Conservation (phyloP, 2,329 filamentous ascomycete genomes). For the Fusarium agapanthi region DNA sequence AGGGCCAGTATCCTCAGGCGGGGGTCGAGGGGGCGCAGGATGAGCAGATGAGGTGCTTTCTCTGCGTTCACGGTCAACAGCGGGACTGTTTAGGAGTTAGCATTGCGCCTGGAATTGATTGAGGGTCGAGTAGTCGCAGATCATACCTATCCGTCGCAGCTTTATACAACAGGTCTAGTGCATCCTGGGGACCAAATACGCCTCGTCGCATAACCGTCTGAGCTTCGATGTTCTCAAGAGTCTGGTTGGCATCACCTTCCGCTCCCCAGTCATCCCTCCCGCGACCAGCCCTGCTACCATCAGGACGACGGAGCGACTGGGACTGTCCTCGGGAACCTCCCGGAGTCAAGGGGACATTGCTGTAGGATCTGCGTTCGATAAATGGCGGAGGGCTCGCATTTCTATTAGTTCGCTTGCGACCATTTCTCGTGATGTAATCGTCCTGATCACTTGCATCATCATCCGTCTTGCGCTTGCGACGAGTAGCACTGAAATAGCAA, state of each 20-base stretch:
- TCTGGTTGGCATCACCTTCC: conserved; percentile 66
- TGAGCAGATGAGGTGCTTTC: conserved; percentile 30
- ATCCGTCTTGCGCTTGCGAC: conserved; percentile 86
- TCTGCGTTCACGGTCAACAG: conserved; percentile 36
- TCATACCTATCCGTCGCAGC: conserved; percentile 73
- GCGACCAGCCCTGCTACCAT: conserved; percentile 46
- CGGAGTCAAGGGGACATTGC: conserved; percentile 67
- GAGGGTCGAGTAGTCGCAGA: conserved; percentile 10
- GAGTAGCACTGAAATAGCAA: conserved; percentile 94
- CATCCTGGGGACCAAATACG: conserved; percentile 92
- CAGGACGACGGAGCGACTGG: conserved; percentile 72
- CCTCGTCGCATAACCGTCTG: conserved; percentile 72
- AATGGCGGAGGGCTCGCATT: conserved; percentile 55
- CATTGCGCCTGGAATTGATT: not conserved
- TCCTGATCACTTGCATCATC: conserved; percentile 63
- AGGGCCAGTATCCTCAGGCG: conserved; percentile 29
- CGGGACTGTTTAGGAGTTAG: conserved; percentile 34
- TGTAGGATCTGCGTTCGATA: conserved; percentile 57
- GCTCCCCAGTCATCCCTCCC: conserved; percentile 49
- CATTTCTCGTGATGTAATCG: conserved; percentile 78
- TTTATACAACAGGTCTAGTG: conserved; percentile 89
- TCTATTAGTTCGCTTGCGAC: conserved; percentile 71
- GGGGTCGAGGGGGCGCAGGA: conserved; percentile 22
- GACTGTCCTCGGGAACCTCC: conserved; percentile 72
- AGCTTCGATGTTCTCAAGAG: conserved; percentile 71